Evolutionary conservation across 305 asterid species (phyloP), one percentile per base, ranked within the genome.

Genomic region (Ilex paraguariensis): DNA sequence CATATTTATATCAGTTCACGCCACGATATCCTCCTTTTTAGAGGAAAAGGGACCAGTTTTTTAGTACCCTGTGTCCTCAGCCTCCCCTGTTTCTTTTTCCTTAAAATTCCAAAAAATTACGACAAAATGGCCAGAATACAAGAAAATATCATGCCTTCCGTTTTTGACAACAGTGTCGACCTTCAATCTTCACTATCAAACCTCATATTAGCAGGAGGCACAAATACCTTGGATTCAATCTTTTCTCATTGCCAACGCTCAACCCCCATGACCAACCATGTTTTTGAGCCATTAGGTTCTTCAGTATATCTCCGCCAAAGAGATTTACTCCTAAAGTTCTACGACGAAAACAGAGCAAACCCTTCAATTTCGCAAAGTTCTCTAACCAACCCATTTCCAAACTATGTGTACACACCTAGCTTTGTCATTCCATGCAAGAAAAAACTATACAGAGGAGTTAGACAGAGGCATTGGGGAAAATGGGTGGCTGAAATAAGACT

Each of bases 221-320:
- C 86, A 11, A 91, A 74, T 78, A 88, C 96, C 10, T 54, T 88
- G 64, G 97, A 91, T 57, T 82, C 96, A 8, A 75, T 91, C 28
- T 85, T 91, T 73, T 79, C 88, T 56, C 71, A 77, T 85, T 76
- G 82, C 63, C 84, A 84, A 12, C 71, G 69, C 2, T 5, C 72
- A 46, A 57, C 68, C 44, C 44, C 70, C 4, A 14, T 42, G 14
- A 16, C 45, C 14, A 48, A 48, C 30, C 73, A 70, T 53, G 79
- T 64, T 65, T 61, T 56, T 60, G 78, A 76, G 80, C 82, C 95
- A 15, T 44, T 83, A 54, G 98, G 95, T 5, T 82, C 96, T 0
- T 82, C 93, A 0, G 96, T 86, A 0, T 87, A 90, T 45, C 79
- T 65, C 1, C 68, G 13, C 59, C 97, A 90, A 21, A 82, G 85